Evolutionary conservation across 179 eudicot genomes (phyloP).

Genomic region (Camellia oleifera): DNA sequence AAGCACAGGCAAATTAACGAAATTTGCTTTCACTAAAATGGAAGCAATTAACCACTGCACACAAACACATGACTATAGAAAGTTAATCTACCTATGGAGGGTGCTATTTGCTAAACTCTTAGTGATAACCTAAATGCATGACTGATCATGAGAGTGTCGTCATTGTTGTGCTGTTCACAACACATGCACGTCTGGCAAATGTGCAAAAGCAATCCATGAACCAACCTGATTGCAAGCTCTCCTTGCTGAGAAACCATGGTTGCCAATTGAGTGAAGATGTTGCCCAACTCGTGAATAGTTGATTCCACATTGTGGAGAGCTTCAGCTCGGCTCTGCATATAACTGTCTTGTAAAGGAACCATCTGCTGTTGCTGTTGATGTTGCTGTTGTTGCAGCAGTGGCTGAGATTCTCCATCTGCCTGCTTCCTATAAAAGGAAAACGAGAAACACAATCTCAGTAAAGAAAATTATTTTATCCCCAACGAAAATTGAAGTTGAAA

Average conservation of each 20-base stretch:
- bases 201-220: conserved; percentile 19
- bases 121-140: not conserved
- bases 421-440: conserved; percentile 75
- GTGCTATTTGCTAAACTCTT: not conserved
- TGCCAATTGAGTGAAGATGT: conserved; percentile 87
- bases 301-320: conserved; percentile 97
- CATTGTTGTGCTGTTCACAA: not conserved
- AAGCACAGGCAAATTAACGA: not conserved
- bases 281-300: conserved; percentile 89
- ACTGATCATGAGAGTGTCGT: not conserved
- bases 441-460: conserved; percentile 56
- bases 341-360: conserved; percentile 90
- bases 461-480: conserved; percentile 41
- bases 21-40: not conserved
- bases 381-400: conserved; percentile 58
- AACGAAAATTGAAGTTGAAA: conserved; percentile 37
- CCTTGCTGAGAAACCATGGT: conserved; percentile 98
- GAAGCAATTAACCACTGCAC: not conserved
- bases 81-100: not conserved
- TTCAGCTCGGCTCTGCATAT: conserved; percentile 97
- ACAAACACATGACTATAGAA: not conserved
- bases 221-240: conserved; percentile 95
- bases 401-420: conserved; percentile 74
- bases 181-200: not conserved
- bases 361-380: conserved; percentile 74